Base-by-base conservation (phyloP, 1,139 yeast species). In the Pichia kudriavzevii region DNA sequence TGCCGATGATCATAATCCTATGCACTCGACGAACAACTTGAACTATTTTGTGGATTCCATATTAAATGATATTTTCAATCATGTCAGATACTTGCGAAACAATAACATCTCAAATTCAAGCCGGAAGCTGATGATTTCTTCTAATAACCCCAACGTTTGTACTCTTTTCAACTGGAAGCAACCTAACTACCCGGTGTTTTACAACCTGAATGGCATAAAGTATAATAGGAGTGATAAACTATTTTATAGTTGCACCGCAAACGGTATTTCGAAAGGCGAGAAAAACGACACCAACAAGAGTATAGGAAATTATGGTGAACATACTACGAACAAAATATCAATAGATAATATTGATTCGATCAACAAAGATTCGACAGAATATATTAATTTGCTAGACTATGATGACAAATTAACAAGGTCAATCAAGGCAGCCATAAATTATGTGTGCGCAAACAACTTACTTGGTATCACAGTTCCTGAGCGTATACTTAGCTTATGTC, bases 151-250 rank as follows among this genome's bases (percentile, higher is more conserved):
- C 22, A 73, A 79, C 33, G 84, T 87, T 14, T 91, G 98, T 59
- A 85, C 95, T 14, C 82, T 85, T 32, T 65, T 91, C 48, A 91
- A 91, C 58, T 91, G 98, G 98, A 91, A 91, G 59, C 98, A 91
- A 60, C 98, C 98, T 5, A 91, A 88, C 58, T 91, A 82, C 60
- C 96, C 98, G 0, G 97, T 91, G 1, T 79, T 91, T 47, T 81
- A 83, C 59, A 74, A 79, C 35, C 75, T 88, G 73, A 79, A 75
- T 49, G 84, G 85, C 10, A 64, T 79, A 24, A 64, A 64, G 22
- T 72, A 58, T 53, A 52, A 56, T 26, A 39, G 46, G 20, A 43
- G 38, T 28, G 36, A 44, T 23, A 52, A 61, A 30, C 42, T 45
- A 32, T 66, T 66, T 43, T 55, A 45, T 12, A 46, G 55, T 29